Evolutionary conservation across 2,329 filamentous ascomycete species (phyloP), one percentile per base, ranked within the genome.

Genomic region (Ploettnerulaceae sp.): DNA sequence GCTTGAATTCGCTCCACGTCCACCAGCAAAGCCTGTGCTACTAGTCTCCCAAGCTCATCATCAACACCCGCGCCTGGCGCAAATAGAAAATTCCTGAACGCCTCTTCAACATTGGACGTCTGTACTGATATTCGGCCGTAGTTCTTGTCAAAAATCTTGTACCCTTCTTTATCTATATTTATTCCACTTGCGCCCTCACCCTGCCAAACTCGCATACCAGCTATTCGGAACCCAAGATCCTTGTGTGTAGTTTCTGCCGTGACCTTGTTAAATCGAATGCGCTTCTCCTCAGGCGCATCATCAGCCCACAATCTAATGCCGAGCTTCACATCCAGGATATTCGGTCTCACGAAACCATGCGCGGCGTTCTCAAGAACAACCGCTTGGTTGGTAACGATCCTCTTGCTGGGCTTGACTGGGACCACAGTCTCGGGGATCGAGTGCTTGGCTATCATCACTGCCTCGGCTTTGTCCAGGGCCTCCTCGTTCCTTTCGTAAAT

Each of bases 321-420:
- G 15, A 98, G 79, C 70, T 98, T 98, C 55, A 95, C 79, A 63
- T 98, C 93, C 48, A 98, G 72, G 6, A 98, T 89, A 58, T 95
- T 97, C 5, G 93, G 89, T 48, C 79, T 77, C 59, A 77, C 79
- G 71, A 90, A 97, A 1, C 88, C 89, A 54, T 79, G 76, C 0
- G 89, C 82, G 5, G 87, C 78, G 64, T 96, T 96, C 62, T 90
- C 85, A 21, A 97, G 72, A 9, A 95, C 89, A 14, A 96, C 82
- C 2, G 87, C 86, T 45, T 81, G 74, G 45, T 89, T 82, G 0
- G 89, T 95, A 18, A 79, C 74, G 50, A 97, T 90, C 29, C 57
- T 61, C 50, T 59, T 63, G 21, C 53, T 53, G 3, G 49, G 45
- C 26, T 54, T 58, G 17, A 45, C 45, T 18, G 53, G 50, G 51